Percentiles rank a stretch among this genome's conserved stretches.
Conservation (phyloP, 2,329 filamentous ascomycete genomes). For the Phialemoniopsis sp. region DNA sequence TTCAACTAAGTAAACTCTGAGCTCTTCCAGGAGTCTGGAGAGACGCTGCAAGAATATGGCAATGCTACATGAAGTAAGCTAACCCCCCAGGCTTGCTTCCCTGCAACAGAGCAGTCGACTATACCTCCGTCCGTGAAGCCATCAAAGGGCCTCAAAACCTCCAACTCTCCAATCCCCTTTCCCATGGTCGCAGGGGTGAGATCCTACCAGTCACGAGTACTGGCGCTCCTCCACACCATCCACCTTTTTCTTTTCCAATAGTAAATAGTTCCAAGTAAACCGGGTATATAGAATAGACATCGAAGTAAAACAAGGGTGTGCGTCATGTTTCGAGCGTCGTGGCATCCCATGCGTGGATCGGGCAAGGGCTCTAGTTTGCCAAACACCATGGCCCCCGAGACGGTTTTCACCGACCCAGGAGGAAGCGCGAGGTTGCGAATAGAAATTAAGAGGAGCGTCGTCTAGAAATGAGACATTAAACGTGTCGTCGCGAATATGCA, state of each 20-base stretch:
- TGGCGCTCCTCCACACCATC: background rate
- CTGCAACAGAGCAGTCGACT: constrained; percentile 1
- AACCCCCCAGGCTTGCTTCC: constrained; percentile 2
- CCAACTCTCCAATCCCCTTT: background rate
- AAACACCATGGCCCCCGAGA: background rate
- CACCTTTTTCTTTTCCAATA: background rate
- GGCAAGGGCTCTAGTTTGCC: no score
- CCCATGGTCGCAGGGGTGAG: background rate
- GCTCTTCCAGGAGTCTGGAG: constrained; percentile 6
- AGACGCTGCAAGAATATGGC: constrained; percentile 11
- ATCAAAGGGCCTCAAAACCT: background rate
- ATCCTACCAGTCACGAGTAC: no score
- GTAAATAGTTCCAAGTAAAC: background rate
- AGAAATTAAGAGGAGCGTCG: constrained; percentile 17
- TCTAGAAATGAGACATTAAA: constrained; percentile 25
- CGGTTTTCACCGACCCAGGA: constrained; percentile 13
- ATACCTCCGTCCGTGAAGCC: background rate
- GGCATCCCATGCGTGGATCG: background rate
- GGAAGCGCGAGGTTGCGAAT: constrained; percentile 11
- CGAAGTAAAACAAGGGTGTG: background rate
- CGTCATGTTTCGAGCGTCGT: background rate
- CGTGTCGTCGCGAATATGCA: constrained; percentile 26
- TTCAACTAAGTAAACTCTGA: constrained; percentile 11
- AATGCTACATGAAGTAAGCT: constrained; percentile 8
- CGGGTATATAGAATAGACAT: constrained; percentile 1